Percentiles rank a stretch among this genome's conserved stretches.
These are phyloP conservation scores for Bombardia bombarda DNA, from an alignment of 495 filamentous ascomycete species.

Conservation along the genomic window DNA sequence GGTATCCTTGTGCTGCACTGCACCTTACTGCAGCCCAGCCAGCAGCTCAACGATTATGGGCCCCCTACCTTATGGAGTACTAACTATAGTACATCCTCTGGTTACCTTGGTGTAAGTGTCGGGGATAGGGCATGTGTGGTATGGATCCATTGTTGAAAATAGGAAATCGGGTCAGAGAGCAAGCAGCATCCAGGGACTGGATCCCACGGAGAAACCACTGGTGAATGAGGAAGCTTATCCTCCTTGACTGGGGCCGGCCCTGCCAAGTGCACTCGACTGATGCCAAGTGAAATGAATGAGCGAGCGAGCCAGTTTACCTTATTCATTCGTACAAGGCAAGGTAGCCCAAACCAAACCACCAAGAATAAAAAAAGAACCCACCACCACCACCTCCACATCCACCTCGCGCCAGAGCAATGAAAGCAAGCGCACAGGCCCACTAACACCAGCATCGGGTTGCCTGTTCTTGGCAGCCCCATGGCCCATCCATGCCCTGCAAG, in stretches of 20 bases:
- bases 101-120: too few species aligned
- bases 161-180: neutral
- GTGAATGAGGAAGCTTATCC: too few species aligned
- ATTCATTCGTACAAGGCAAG: too few species aligned
- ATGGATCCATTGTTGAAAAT: too few species aligned
- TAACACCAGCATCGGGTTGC: slow-evolving; percentile 2
- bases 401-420: neutral
- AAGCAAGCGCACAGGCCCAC: slow-evolving; percentile 24
- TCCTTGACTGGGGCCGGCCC: too few species aligned
- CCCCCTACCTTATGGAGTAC: neutral
- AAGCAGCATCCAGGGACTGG: neutral
- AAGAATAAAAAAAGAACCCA: too few species aligned
- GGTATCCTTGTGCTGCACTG: neutral
- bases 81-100: neutral
- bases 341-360: too few species aligned
- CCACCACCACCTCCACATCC: neutral
- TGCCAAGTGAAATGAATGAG: too few species aligned
- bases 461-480: slow-evolving; percentile 11
- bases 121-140: too few species aligned
- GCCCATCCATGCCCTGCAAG: slow-evolving; percentile 9
- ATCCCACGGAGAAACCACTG: too few species aligned
- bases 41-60: neutral
- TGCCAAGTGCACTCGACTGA: too few species aligned
- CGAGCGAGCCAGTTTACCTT: too few species aligned
- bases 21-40: neutral